phyloP scores from a whole-genome alignment of 495 filamentous ascomycete species.

The Podospora pseudoanserina region DNA sequence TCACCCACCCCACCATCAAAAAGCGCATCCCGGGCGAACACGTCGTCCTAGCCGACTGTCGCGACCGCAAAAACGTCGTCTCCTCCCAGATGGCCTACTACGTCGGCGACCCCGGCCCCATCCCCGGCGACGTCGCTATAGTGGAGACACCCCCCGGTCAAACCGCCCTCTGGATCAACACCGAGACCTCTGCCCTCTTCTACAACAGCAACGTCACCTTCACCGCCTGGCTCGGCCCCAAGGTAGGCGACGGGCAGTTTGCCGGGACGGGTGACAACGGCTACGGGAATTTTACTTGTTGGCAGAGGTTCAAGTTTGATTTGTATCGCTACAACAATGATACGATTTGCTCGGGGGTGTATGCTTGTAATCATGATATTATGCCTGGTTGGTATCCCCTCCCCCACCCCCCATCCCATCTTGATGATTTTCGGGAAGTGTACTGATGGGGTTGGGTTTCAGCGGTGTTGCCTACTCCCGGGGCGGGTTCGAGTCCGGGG shows the following conservation, averaged over 20 bases:
- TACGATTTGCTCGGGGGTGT: constrained; percentile 29
- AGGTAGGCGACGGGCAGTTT: constrained; percentile 30
- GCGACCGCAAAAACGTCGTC: constrained; percentile 16
- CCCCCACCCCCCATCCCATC: not conserved
- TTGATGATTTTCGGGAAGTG: not conserved
- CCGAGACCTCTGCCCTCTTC: constrained; percentile 34
- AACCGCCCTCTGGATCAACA: constrained; percentile 34
- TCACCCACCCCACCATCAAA: not conserved
- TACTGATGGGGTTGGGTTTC: not conserved
- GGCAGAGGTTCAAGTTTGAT: constrained; percentile 27
- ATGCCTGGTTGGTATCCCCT: constrained; percentile 25
- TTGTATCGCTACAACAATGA: constrained; percentile 31
- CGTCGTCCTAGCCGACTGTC: constrained; percentile 34
- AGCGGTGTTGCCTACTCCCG: not conserved
- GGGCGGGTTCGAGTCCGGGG: not conserved
- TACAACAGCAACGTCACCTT: constrained; percentile 33
- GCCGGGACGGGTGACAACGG: constrained; percentile 39
- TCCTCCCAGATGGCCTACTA: constrained; percentile 42
- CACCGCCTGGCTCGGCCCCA: constrained; percentile 28
- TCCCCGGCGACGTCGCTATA: constrained; percentile 33
- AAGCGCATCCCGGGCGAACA: constrained; percentile 20
- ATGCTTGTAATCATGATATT: constrained; percentile 36
- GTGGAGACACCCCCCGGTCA: constrained; percentile 28
- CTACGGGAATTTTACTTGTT: constrained; percentile 37
- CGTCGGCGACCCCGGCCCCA: constrained; percentile 14